phyloP scores from a whole-genome alignment of 164 flowering plant genomes.

The Euptelea pleiosperma region DNA sequence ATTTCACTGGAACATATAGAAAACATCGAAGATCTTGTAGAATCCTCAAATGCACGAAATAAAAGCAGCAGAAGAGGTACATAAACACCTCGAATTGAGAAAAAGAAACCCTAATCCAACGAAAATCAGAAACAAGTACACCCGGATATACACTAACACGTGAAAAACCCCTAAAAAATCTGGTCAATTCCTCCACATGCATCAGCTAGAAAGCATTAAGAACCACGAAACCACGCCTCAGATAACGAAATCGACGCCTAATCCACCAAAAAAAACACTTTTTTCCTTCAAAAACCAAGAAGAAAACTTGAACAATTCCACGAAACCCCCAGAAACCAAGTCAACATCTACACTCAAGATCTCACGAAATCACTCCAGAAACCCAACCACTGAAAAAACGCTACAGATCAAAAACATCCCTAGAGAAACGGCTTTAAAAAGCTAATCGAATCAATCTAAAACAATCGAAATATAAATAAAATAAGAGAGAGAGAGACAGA shows the following conservation, averaged over 20 bases:
- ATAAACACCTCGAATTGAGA: background rate
- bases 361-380: no score
- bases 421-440: no score
- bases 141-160: background rate
- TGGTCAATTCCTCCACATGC: background rate
- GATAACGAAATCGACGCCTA: background rate
- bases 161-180: no score
- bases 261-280: background rate
- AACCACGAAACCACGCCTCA: background rate
- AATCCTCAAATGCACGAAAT: background rate
- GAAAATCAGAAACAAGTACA: background rate
- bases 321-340: no score
- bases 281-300: no score
- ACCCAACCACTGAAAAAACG: no score
- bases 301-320: no score
- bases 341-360: no score
- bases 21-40: background rate
- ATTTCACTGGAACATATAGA: background rate
- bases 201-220: background rate
- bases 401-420: no score
- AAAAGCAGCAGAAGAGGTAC: background rate
- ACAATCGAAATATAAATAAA: no score
- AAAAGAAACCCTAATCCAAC: slow-evolving; percentile 3
- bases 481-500: no score
- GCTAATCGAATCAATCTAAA: no score